Evolutionary conservation across 768 basidiomycete genomes (phyloP), one percentile per base, ranked within the genome.

Genomic region (Wakefieldia striispora): DNA sequence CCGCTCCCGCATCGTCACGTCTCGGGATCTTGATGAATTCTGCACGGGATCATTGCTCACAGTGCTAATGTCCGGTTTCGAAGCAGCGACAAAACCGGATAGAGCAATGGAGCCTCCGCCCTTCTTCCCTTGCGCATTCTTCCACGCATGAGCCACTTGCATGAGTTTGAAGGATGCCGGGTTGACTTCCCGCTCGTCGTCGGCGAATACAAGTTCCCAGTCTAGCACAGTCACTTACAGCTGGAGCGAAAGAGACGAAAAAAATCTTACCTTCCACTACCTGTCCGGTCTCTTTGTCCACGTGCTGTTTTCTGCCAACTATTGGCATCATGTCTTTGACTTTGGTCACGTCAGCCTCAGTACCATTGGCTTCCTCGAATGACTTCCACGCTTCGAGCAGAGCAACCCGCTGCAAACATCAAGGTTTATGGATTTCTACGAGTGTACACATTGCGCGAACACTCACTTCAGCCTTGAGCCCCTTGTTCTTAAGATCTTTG

Each of bases 121-220:
- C 46, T 71, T 74, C 57, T 73, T 74, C 4, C 69, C 75, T 45
- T 81, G 76, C 1, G 80, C 61, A 46, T 71, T 75, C 59, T 86
- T 86, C 95, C 95, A 97, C 0, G 86, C 86, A 63, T 95, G 93
- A 0, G 95, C 95, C 78, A 89, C 91, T 66, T 95, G 88, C 64
- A 97, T 74, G 76, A 98, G 94, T 62, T 94, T 95, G 85, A 94
- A 95, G 0, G 91, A 82, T 0, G 91, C 86, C 0, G 95, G 91
- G 61, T 97, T 95, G 40, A 87, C 82, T 62, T 95, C 95, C 45
- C 86, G 80, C 62, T 97, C 93, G 77, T 98, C 95, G 74, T 97
- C 95, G 23, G 93, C 85, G 68, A 97, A 98, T 19, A 95, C 85
- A 62, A 95, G 82, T 62, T 95, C 95, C 85, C 89, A 95, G 61